A percentile compares a stretch with the other conserved stretches of the same genome.
Conservation (phyloP, 805 yeast species). For the Yarrowia divulgata region DNA sequence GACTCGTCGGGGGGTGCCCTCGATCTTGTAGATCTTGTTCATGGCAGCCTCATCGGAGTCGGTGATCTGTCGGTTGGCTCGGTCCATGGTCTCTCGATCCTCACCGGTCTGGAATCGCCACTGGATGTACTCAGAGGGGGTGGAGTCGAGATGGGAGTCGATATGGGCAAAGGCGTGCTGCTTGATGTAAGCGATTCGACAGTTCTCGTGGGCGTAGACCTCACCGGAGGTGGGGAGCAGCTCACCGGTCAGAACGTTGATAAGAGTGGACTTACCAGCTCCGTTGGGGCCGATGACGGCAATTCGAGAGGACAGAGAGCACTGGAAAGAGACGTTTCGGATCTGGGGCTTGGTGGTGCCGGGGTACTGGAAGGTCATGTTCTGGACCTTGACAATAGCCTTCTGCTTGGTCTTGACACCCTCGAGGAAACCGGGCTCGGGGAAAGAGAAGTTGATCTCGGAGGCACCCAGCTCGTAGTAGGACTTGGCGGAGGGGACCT, state of each 20-base stretch:
- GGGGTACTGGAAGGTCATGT: conserved; percentile 99
- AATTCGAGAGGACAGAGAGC: conserved; percentile 99
- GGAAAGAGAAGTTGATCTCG: conserved; percentile 95
- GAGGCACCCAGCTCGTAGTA: conserved; percentile 99
- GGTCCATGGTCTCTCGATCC: conserved; percentile 99
- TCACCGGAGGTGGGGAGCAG: conserved; percentile 98
- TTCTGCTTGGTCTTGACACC: conserved; percentile 99
- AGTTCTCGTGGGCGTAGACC: conserved; percentile 99
- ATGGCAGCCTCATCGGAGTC: conserved; percentile 97
- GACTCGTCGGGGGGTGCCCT: conserved; percentile 98
- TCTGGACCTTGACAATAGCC: conserved; percentile 97
- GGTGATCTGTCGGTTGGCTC: conserved; percentile 98
- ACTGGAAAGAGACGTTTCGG: conserved; percentile 91
- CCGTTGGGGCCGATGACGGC: conserved; percentile 99
- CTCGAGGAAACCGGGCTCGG: conserved; percentile 99
- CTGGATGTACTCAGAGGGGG: conserved; percentile 99
- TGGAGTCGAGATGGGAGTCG: conserved; percentile 97
- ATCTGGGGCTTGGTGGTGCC: conserved; percentile 98
- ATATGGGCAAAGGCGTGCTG: conserved; percentile 99
- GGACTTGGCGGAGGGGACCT: conserved; percentile 98
- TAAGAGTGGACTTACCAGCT: conserved; percentile 99
- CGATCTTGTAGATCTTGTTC: conserved; percentile 99
- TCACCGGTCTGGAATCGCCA: conserved; percentile 99
- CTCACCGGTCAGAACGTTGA: conserved; percentile 99
- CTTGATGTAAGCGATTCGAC: conserved; percentile 99